Evolutionary conservation across 1,284 basidiomycete genomes (phyloP).

Genomic region (Puccinia sorghi): DNA sequence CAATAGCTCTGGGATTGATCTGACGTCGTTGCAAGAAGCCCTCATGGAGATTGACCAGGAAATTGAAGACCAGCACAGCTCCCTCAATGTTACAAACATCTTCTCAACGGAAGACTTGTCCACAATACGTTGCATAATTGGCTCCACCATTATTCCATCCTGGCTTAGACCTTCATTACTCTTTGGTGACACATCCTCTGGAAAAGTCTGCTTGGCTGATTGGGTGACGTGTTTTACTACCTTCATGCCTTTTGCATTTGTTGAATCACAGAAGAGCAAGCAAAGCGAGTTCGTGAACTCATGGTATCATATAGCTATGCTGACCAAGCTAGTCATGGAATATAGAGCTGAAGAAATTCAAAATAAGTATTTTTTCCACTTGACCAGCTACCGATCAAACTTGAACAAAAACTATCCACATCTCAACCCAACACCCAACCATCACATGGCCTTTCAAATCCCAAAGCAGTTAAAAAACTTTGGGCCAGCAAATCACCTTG

Average conservation of each 20-base stretch:
- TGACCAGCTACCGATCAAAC: conserved; percentile 33
- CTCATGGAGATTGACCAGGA: conserved; percentile 24
- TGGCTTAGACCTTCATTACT: conserved; percentile 32
- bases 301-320: conserved; percentile 26
- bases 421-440: conserved; percentile 18
- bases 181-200: conserved; percentile 35
- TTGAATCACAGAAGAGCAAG: neutral
- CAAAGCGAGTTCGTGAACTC: conserved; percentile 19
- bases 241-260: conserved; percentile 25
- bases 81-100: neutral
- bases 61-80: neutral
- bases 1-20: conserved; percentile 3
- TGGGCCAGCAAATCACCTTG: conserved; percentile 33
- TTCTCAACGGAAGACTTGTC: conserved; percentile 37
- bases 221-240: neutral
- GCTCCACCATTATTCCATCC: conserved; percentile 2
- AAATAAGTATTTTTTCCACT: conserved; percentile 28
- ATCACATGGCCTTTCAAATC: conserved; percentile 35
- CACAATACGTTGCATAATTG: conserved; percentile 8
- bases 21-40: conserved; percentile 19
- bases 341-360: conserved; percentile 2
- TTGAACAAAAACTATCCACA: conserved; percentile 10
- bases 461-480: conserved; percentile 28
- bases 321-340: conserved; percentile 35
- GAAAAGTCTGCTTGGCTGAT: conserved; percentile 40